Evolutionary conservation across 2,329 filamentous ascomycete genomes (phyloP), one percentile per base, ranked within the genome.

Genomic region (Colletotrichum abscissum): DNA sequence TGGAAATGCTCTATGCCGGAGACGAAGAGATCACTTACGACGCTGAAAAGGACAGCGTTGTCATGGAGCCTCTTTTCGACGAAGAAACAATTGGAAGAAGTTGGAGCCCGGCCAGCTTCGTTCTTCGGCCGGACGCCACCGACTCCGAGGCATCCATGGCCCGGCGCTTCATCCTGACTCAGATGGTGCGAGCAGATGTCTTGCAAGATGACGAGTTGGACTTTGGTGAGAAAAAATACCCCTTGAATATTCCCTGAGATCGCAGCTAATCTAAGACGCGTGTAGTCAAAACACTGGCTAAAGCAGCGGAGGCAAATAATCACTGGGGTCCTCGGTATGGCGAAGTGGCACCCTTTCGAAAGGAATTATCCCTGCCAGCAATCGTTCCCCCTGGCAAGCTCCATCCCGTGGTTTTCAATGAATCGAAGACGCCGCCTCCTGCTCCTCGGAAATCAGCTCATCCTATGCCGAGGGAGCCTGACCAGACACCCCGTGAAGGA

Each of bases 101-200:
- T 19, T 68, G 67, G 56, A 62, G 65, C 24, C 28, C 60, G 7
- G 9, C 49, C 12, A 56, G 22, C 3, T 75, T 71, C 49, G 63
- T 74, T n/a, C 74, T 82, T 3, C 68, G 71, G 7, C 16, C 46
- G 3, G 67, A 79, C 4, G 80, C 78, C 16, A 75, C 75, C 5
- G 74, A 80, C n/a, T 33, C 72, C 1, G 78, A 78, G 11, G 79
- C 80, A 79, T 38, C 62, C 12, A 75, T 75, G 70, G 79, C 81
- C 22, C 72, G 73, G 16, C 76, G 79, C 24, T 76, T 76, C 24
- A 76, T 81, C 46, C 74, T 77, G 2, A 76, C 78, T 19, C 74
- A 75, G 3, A 54, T 75, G 1, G 68, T 81, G 28, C 28, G 30
- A 1, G 67, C 80, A 9, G 60, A 69, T 0, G 14, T 79, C 8